Evolutionary conservation across 1,284 basidiomycete species (phyloP).

Genomic region (Vanrija sp.): DNA sequence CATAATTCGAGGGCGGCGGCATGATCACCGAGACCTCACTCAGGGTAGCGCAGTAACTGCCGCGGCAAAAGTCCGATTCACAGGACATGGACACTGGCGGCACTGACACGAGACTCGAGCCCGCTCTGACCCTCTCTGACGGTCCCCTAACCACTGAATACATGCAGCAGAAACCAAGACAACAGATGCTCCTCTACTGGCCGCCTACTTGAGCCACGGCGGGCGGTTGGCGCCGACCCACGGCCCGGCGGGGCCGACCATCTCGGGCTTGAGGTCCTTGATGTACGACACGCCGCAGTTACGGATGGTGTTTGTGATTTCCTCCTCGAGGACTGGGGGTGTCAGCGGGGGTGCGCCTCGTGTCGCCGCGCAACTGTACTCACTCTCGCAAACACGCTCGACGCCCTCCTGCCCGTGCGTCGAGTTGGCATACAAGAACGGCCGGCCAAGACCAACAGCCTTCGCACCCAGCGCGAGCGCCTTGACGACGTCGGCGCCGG

Average conservation of each 20-base stretch:
- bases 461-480: conserved; percentile 57
- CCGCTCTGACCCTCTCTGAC: too few relatives aligned
- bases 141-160: too few relatives aligned
- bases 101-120: too few relatives aligned
- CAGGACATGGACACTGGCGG: too few relatives aligned
- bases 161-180: too few relatives aligned
- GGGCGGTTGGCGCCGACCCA: conserved; percentile 43
- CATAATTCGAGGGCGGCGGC: too few relatives aligned
- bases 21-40: too few relatives aligned
- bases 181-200: neutral
- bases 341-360: conserved; percentile 4
- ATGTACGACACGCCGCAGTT: conserved; percentile 52
- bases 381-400: conserved; percentile 51
- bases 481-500: conserved; percentile 58
- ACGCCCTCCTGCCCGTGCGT: conserved; percentile 56
- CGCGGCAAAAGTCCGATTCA: too few relatives aligned
- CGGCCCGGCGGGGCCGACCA: conserved; percentile 57
- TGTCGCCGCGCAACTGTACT: conserved; percentile 15
- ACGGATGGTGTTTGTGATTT: conserved; percentile 55
- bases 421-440: conserved; percentile 55
- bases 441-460: conserved; percentile 56
- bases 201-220: conserved; percentile 20
- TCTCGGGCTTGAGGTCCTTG: conserved; percentile 68
- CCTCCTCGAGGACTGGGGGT: conserved; percentile 50
- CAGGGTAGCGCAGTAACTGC: too few relatives aligned